phyloP scores from a whole-genome alignment of 1,139 yeast genomes.

The Geotrichum restrictum region DNA sequence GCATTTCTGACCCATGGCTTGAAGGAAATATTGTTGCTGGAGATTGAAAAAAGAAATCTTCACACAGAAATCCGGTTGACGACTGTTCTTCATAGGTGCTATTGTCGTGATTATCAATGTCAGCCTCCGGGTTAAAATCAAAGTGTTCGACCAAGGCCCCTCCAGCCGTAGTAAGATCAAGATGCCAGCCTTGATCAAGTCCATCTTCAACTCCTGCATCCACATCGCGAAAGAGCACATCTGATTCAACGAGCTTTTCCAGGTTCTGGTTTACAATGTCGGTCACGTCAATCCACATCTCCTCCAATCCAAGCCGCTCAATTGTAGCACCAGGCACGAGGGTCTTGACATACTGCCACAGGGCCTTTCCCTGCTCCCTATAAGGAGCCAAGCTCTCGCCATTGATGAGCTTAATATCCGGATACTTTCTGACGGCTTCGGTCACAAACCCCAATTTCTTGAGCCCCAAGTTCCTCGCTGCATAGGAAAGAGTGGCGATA shows the following conservation, averaged over 20 bases:
- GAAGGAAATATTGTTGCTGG: conserved; percentile 32
- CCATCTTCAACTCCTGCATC: conserved; percentile 18
- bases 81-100: neutral
- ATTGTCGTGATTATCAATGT: conserved; percentile 12
- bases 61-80: conserved; percentile 24
- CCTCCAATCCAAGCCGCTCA: conserved; percentile 41
- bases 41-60: conserved; percentile 33
- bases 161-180: conserved; percentile 1
- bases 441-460: conserved; percentile 32
- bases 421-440: conserved; percentile 30
- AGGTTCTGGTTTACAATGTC: conserved; percentile 26
- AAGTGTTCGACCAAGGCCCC: conserved; percentile 24
- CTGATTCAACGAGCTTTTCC: conserved; percentile 21
- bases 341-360: conserved; percentile 32
- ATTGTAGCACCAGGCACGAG: conserved; percentile 30
- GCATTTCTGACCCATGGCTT: conserved; percentile 18
- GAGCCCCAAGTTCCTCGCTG: conserved; percentile 38
- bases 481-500: conserved; percentile 38
- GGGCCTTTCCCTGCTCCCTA: conserved; percentile 35
- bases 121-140: conserved; percentile 24
- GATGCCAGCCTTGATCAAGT: conserved; percentile 14
- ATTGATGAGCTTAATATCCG: conserved; percentile 35
- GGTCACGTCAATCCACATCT: conserved; percentile 38
- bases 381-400: conserved; percentile 39
- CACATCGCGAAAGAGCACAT: conserved; percentile 20